Evolutionary conservation across 768 basidiomycete species (phyloP).

Genomic region (Termitomyces sp.): DNA sequence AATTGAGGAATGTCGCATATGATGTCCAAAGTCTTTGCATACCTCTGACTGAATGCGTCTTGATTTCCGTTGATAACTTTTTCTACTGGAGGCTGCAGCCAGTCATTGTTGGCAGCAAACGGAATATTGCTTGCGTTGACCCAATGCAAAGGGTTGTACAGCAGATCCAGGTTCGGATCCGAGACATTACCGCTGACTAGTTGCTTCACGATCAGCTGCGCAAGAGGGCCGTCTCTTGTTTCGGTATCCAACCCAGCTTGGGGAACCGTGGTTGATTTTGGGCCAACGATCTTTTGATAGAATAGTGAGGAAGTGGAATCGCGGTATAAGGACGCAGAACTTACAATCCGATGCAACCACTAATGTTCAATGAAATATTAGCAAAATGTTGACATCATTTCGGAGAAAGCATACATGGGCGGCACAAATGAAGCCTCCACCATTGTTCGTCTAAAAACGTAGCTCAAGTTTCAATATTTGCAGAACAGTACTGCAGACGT

Average conservation of each 20-base stretch:
- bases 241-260: constrained; percentile 51
- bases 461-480: not conserved
- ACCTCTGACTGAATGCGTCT: constrained; percentile 50
- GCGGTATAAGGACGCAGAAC: constrained; percentile 8
- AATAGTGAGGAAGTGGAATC: not conserved
- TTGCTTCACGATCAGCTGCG: constrained; percentile 40
- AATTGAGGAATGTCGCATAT: not conserved
- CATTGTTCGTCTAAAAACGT: constrained; percentile 37
- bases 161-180: constrained; percentile 38
- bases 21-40: not conserved
- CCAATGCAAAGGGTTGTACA: constrained; percentile 49
- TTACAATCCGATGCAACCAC: constrained; percentile 43
- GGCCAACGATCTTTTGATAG: constrained; percentile 39
- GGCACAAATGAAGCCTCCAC: constrained; percentile 53
- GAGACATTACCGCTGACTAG: constrained; percentile 30
- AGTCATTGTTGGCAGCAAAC: constrained; percentile 36
- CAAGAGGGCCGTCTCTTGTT: constrained; percentile 42
- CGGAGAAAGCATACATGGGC: constrained; percentile 41
- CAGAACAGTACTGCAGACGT: constrained; percentile 13
- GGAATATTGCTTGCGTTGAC: constrained; percentile 37
- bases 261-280: constrained; percentile 44
- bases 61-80: constrained; percentile 39
- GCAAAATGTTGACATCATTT: not conserved
- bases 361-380: constrained; percentile 12
- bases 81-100: constrained; percentile 39